Conservation (phyloP, 2,329 filamentous ascomycete genomes). For the Orbilia javanica region DNA sequence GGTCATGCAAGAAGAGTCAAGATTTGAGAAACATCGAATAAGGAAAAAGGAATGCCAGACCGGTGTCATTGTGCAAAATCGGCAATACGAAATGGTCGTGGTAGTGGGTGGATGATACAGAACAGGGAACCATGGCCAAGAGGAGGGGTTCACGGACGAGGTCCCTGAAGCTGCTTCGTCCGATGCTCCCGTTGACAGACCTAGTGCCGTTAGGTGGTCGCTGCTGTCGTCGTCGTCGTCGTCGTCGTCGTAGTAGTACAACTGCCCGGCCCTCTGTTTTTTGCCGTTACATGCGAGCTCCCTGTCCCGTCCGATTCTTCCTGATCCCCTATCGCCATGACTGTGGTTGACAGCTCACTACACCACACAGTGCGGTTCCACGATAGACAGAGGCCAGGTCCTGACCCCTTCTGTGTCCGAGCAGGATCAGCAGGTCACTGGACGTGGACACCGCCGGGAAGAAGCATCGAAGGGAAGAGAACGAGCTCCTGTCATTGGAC, state of each 20-base stretch:
- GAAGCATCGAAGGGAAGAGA: conserved; percentile 9
- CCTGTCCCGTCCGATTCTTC: not conserved
- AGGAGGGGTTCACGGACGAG: conserved; percentile 44
- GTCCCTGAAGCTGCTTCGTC: conserved; percentile 35
- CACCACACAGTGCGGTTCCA: not conserved
- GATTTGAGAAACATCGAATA: conserved; percentile 3
- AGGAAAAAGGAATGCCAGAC: conserved; percentile 11
- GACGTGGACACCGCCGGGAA: conserved; percentile 18
- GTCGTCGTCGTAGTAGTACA: conserved; percentile 2
- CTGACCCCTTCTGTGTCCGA: conserved; percentile 10
- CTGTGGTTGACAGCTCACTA: conserved; percentile 4
- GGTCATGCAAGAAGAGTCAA: conserved; percentile 2
- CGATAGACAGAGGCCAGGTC: conserved; percentile 3
- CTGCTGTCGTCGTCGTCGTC: not conserved
- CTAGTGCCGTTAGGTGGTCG: not conserved
- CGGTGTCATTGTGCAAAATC: conserved; percentile 28
- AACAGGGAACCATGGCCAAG: conserved; percentile 53
- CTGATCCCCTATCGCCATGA: not conserved
- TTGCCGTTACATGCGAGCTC: conserved; percentile 34
- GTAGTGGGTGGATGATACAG: conserved; percentile 1
- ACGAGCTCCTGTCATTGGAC: conserved; percentile 20
- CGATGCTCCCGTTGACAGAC: conserved; percentile 9
- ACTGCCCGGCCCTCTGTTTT: conserved; percentile 6
- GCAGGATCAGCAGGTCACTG: conserved; percentile 53
- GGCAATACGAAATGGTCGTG: conserved; percentile 19